Evolutionary conservation across 1,284 basidiomycete genomes (phyloP), one percentile per base, ranked within the genome.

Genomic region (Sphaerobolus stellatus): DNA sequence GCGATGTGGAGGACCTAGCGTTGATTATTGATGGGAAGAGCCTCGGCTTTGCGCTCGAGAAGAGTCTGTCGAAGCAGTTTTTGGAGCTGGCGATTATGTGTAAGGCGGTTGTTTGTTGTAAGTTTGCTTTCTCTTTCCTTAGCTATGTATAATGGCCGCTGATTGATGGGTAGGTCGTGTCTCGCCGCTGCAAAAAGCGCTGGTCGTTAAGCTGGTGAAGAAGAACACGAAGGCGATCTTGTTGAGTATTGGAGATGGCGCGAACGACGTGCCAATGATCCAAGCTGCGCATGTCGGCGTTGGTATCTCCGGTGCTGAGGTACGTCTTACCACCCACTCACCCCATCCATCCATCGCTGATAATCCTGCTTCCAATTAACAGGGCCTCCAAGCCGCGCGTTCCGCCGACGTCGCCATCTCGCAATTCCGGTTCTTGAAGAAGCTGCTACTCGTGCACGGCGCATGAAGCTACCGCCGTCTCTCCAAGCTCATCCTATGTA

Each of bases 191-290:
- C 97, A 99, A 68, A 99, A 99, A 71, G 97, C 97, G 0, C 80
- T 98, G 25, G 94, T 99, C 14, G 97, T 99, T 59, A 98, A 98
- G 73, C 84, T 99, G 27, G 96, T 99, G 61, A 99, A 98, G 80
- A 95, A 95, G 73, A 94, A 96, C 70, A 86, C 90, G 61, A 92
- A 92, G 55, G 80, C 94, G 1, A 92, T 98, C 48, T 76, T 98
- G 18, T 83, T 99, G 4, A 96, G 96, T 1, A 99, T 99, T 57
- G 95, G 95, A 14, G 95, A 98, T 63, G 95, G 95, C 50, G 95
- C 95, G 1, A 98, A 98, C 70, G 96, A 98, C 70, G 93, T 96
- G 57, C 91, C 90, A 68, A 95, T 95, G 93, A 95, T 95, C 54
- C 94, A 96, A 67, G 94, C 95, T 14, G 95, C 95, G 0, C 94